Conservation (phyloP, 2,329 filamentous ascomycete species). For the Trichophaea hybrida region DNA sequence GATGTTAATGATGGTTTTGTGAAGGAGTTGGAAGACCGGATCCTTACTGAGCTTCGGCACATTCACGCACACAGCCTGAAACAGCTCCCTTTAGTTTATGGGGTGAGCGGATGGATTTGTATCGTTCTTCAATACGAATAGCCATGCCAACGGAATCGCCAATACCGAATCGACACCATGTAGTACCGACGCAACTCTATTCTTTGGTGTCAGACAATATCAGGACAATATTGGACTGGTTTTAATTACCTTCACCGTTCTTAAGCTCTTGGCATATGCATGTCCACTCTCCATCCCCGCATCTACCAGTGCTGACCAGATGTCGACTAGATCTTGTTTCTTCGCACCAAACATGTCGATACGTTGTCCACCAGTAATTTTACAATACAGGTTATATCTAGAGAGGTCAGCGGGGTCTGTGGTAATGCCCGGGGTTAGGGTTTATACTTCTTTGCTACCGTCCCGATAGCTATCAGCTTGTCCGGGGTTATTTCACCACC, state of each 20-base stretch:
- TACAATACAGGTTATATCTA: slow-evolving; percentile 54
- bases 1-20: slow-evolving; percentile 7
- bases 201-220: background rate
- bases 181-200: slow-evolving; percentile 69
- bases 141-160: slow-evolving; percentile 87
- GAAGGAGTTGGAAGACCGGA: background rate
- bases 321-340: slow-evolving; percentile 69
- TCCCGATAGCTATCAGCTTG: slow-evolving; percentile 68
- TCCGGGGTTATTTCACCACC: slow-evolving; percentile 80
- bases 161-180: slow-evolving; percentile 81
- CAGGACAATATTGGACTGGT: slow-evolving; percentile 10
- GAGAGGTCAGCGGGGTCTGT: no score
- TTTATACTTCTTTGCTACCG: slow-evolving; percentile 64
- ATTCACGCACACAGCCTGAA: slow-evolving; percentile 81
- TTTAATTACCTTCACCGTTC: slow-evolving; percentile 58
- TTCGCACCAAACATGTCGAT: slow-evolving; percentile 88
- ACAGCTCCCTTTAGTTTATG: slow-evolving; percentile 89
- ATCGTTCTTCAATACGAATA: slow-evolving; percentile 71
- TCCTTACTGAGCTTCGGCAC: slow-evolving; percentile 67
- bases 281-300: slow-evolving; percentile 84
- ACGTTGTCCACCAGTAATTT: slow-evolving; percentile 81
- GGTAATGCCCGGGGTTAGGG: no score
- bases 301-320: slow-evolving; percentile 67
- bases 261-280: slow-evolving; percentile 75
- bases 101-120: slow-evolving; percentile 77